Conservation (phyloP, 768 basidiomycete genomes). For the Lactifluus rugatus region DNA sequence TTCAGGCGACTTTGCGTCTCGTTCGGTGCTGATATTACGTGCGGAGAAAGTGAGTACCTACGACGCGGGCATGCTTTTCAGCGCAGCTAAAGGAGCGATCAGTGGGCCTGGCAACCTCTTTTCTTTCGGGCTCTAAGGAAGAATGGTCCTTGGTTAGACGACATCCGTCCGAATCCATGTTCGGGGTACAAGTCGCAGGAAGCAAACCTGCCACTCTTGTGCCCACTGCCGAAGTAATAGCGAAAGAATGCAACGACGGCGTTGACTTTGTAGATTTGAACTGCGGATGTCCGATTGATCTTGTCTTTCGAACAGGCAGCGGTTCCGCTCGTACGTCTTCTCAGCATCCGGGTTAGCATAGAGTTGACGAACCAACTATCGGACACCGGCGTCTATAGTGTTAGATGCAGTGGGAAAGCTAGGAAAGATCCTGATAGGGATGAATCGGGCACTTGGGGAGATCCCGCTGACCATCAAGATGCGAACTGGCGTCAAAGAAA, state of each 20-base stretch:
- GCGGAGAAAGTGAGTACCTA: constrained; percentile 67
- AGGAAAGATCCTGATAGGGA: constrained; percentile 80
- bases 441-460: constrained; percentile 84
- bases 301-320: constrained; percentile 86
- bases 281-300: constrained; percentile 94
- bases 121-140: constrained; percentile 78
- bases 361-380: background rate
- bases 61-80: background rate
- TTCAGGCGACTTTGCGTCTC: constrained; percentile 84
- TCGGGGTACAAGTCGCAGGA: constrained; percentile 91
- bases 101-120: constrained; percentile 93
- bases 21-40: constrained; percentile 89
- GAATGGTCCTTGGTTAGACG: constrained; percentile 92
- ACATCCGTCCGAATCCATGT: constrained; percentile 77
- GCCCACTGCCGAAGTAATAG: constrained; percentile 73
- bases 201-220: constrained; percentile 73
- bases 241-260: constrained; percentile 49
- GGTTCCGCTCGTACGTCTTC: constrained; percentile 70
- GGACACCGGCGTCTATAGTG: constrained; percentile 36
- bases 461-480: constrained; percentile 87
- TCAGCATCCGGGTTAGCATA: background rate
- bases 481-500: constrained; percentile 89
- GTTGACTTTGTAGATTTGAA: constrained; percentile 94
- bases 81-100: background rate
- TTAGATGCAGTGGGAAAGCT: constrained; percentile 75